Base-by-base conservation (phyloP, 371 early-diverging fungal genomes). In the Syncephalastrum monosporum region DNA sequence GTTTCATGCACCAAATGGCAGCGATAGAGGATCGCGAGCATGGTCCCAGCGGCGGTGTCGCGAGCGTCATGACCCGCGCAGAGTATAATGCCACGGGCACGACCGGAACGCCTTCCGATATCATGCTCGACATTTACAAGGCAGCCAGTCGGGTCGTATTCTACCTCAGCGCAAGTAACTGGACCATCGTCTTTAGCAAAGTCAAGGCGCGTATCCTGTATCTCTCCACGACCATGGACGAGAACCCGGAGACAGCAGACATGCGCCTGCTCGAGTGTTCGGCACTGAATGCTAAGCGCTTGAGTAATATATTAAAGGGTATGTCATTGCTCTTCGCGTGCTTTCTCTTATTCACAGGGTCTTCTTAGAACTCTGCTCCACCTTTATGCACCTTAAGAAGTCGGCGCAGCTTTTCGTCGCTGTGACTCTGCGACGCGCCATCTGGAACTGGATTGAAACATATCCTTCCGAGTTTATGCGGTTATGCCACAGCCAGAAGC, bases 381-480 rank as follows among this genome's bases (percentile, higher is more conserved):
- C 75, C 10, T 87, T 89, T 59, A 65, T 82, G 44, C 82, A 82
- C 50, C 75, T 92, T 43, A 83, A 87, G 53, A 85, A 88, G 23
- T 71, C 86, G 0, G 83, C 90, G 0, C 91, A 89, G 56, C 64
- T 85, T 8, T 75, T 84, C 7, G 79, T 87, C 55, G 88, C 91
- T 1, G 81, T 86, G 13, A 82, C 86, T 10, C 70, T 92, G 42
- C 81, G 90, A 47, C 82, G 84, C 43, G 84, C 88, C 3, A 91
- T 94, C 59, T 94, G 93, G 93, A 91, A 88, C 61, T 94, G 92
- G 92, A 92, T 94, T 45, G 91, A 92, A 62, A 82, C 83, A 0
- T 90, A 85, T 63, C 92, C 93, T 0, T 65, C 77, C 12, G 92
- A 93, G 56, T 92, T 92, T 67, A 82, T 86, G 50, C 77, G 73